Conservation (phyloP, 768 basidiomycete species). For the Termitomyces sp. region DNA sequence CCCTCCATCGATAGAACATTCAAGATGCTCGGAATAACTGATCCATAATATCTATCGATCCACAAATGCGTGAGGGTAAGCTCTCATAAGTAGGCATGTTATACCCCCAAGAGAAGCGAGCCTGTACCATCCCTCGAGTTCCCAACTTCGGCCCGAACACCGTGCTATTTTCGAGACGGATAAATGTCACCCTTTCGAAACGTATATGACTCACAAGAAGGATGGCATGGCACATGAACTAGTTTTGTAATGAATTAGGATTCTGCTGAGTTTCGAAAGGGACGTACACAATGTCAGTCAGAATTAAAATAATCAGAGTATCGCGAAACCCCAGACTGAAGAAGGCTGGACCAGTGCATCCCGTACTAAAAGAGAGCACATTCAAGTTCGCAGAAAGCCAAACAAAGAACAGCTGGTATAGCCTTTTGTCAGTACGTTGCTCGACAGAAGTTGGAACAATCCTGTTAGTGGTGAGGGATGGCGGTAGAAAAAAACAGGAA, state of each 20-base stretch:
- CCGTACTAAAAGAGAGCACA: slow-evolving; percentile 56
- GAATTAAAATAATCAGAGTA: slow-evolving; percentile 43
- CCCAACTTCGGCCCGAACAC: slow-evolving; percentile 78
- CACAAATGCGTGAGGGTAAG: background rate
- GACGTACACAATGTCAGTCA: slow-evolving; percentile 37
- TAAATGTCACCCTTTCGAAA: background rate
- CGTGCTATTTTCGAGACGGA: slow-evolving; percentile 21
- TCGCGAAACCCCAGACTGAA: slow-evolving; percentile 51
- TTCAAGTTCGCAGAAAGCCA: slow-evolving; percentile 74
- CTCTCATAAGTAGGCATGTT: background rate
- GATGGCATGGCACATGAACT: slow-evolving; percentile 47
- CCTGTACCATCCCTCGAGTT: slow-evolving; percentile 75
- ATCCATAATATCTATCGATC: slow-evolving; percentile 42
- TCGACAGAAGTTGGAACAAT: slow-evolving; percentile 48
- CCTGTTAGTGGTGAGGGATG: slow-evolving; percentile 21
- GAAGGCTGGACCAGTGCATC: slow-evolving; percentile 53
- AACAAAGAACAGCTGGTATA: slow-evolving; percentile 63
- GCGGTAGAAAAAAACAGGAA: background rate
- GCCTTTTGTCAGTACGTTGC: slow-evolving; percentile 48
- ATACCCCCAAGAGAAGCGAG: slow-evolving; percentile 32
- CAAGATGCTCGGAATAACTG: slow-evolving; percentile 44
- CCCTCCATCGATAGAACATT: slow-evolving; percentile 60
- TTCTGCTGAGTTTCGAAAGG: slow-evolving; percentile 15
- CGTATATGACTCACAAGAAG: slow-evolving; percentile 41
- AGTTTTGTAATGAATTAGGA: background rate